Evolutionary conservation across 495 filamentous ascomycete genomes (phyloP).

Genomic region (Jackrogersella multiformis): DNA sequence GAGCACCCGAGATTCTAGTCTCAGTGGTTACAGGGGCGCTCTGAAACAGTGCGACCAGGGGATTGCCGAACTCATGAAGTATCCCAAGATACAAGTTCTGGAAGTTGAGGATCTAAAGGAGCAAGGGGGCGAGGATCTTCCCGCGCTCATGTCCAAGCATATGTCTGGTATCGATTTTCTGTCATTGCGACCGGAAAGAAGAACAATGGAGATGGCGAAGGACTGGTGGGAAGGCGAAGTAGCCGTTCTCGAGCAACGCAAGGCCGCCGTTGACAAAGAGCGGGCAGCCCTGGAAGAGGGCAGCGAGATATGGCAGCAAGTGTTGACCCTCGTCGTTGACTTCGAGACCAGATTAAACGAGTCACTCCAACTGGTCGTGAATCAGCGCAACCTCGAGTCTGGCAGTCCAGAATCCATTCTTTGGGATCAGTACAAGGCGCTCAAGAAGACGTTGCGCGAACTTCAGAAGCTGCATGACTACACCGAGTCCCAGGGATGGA

Average conservation of each 20-base stretch:
- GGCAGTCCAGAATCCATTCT: conserved; percentile 48
- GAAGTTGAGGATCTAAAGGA: conserved; percentile 50
- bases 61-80: conserved; percentile 55
- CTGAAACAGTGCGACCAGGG: conserved; percentile 53
- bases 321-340: conserved; percentile 66
- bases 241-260: conserved; percentile 63
- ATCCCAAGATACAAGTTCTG: conserved; percentile 59
- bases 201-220: conserved; percentile 79
- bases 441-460: conserved; percentile 64
- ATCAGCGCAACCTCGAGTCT: conserved; percentile 9
- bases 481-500: conserved; percentile 79
- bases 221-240: conserved; percentile 79
- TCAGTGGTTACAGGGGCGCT: conserved; percentile 61
- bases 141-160: conserved; percentile 45
- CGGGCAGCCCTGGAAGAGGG: conserved; percentile 84
- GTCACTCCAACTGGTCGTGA: conserved; percentile 57
- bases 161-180: conserved; percentile 56
- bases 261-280: conserved; percentile 71
- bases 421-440: conserved; percentile 59
- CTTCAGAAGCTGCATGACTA: conserved; percentile 69
- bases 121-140: conserved; percentile 26
- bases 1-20: conserved; percentile 64
- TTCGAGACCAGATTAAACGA: conserved; percentile 73
- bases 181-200: conserved; percentile 69
- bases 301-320: conserved; percentile 78